Evolutionary conservation across 2,329 filamentous ascomycete species (phyloP).

Genomic region (Paecilomyces sp.): DNA sequence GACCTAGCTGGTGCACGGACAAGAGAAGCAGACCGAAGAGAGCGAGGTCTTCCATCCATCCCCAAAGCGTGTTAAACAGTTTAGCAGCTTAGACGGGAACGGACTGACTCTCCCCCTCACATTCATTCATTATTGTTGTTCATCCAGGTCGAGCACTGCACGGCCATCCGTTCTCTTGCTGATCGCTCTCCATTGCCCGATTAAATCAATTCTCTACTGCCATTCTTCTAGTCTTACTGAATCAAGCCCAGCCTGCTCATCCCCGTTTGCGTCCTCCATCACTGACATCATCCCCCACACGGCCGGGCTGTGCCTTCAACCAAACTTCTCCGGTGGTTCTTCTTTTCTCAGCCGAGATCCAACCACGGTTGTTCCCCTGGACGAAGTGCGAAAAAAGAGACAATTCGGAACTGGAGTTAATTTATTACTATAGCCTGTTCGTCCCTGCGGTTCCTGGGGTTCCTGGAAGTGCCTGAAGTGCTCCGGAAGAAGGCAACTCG

Average conservation of each 20-base stretch:
- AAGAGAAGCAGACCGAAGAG: not conserved
- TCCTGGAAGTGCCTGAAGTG: not conserved
- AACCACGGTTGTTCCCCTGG: not conserved
- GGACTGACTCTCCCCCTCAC: slow-evolving; percentile 1
- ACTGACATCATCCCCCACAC: slow-evolving; percentile 2
- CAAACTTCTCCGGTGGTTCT: not conserved
- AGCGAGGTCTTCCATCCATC: not conserved
- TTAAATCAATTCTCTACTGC: slow-evolving; percentile 9
- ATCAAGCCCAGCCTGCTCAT: not conserved
- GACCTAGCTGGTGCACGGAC: not conserved
- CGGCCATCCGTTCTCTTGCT: not conserved
- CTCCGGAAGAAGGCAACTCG: not conserved
- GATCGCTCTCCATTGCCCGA: not conserved
- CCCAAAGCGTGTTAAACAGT: not conserved
- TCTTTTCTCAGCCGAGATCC: not conserved
- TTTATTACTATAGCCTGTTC: not conserved
- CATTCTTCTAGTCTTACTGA: not conserved
- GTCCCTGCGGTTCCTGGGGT: not conserved
- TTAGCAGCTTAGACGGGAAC: not conserved
- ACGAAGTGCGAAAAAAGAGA: not conserved
- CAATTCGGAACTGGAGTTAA: not conserved
- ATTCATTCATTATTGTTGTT: not conserved
- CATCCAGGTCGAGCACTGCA: not conserved
- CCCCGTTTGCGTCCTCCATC: slow-evolving; percentile 1
- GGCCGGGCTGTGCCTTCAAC: not conserved